Evolutionary conservation across 345 rosid genomes (phyloP), one percentile per base, ranked within the genome.

Genomic region (Corchorus olitorius): DNA sequence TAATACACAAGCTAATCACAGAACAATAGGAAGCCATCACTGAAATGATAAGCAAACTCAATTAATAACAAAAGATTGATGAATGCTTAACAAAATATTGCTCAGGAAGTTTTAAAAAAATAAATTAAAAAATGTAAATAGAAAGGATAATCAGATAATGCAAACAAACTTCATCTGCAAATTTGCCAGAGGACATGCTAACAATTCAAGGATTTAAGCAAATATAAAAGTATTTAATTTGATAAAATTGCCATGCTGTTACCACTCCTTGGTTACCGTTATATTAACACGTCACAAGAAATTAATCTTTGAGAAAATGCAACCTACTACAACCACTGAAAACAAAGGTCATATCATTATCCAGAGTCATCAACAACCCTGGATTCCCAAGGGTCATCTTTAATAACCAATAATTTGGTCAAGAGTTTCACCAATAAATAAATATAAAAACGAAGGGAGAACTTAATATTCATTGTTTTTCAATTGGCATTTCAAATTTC

Each of bases 1-100:
- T 35, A 67, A 70, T 58, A 62, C 22, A 65, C 20, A 76, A 72
- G 49, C 17, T 43, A 67, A 22, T 46, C 66, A 35, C 37, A 65
- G 27, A 27, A 58, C 37, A 68, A 35, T 17, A 16, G 16, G 46
- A 27, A 10, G 46, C n/a, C 16, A 34, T 10, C 61, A 70, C 46
- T 9, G 5, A 52, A 65, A 77, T n/a, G 8, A 72, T 2, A 43
- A 73, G 65, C 20, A 52, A 58, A 48, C 49, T 8, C 33, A 17
- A 54, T 67, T 12, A 48, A 45, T 48, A 13, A 45, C 48, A 16
- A 46, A 17, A 58, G 15, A 11, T 17, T 59, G 43, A 60, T 35
- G 27, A 45, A 46, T 45, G 27, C 52, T 55, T 72, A 37, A 55
- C 19, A 20, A 35, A 10, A 11, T 53, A 37, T 34, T 2, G n/a